Conservation (phyloP, 2,329 filamentous ascomycete species). For the Ramularia endophylla region DNA sequence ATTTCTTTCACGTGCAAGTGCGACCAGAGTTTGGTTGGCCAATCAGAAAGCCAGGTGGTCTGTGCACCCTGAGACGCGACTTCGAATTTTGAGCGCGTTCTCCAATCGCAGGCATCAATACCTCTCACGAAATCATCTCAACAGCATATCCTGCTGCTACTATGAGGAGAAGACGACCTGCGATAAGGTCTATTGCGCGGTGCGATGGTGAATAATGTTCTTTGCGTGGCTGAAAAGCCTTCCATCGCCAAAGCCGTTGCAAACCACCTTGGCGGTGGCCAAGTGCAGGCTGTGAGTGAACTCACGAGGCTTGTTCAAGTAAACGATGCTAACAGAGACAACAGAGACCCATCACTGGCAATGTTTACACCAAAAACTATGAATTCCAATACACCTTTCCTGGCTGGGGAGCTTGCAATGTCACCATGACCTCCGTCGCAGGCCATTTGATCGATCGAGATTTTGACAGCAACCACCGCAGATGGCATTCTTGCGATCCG, state of each 20-base stretch:
- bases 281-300: constrained; percentile 59
- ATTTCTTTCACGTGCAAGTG: too few relatives aligned
- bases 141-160: not conserved
- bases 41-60: too few relatives aligned
- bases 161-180: constrained; percentile 1
- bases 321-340: constrained; percentile 9
- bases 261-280: constrained; percentile 76
- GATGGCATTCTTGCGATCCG: constrained; percentile 77
- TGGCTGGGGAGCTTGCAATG: constrained; percentile 72
- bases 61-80: too few relatives aligned
- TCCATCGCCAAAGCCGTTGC: constrained; percentile 95
- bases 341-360: constrained; percentile 61
- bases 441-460: constrained; percentile 81
- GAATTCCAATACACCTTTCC: constrained; percentile 82
- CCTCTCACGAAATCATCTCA: not conserved
- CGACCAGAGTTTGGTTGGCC: too few relatives aligned
- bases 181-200: not conserved
- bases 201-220: constrained; percentile 48
- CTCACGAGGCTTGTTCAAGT: not conserved
- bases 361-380: constrained; percentile 89
- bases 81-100: not conserved
- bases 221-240: constrained; percentile 82
- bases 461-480: constrained; percentile 66
- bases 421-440: constrained; percentile 89
- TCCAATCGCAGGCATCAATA: not conserved